Percentiles rank a stretch among this genome's conserved stretches.
These are phyloP conservation scores for Chlamydomonas urium DNA, from an alignment of 139 green algal genomes.

Conservation along the genomic window DNA sequence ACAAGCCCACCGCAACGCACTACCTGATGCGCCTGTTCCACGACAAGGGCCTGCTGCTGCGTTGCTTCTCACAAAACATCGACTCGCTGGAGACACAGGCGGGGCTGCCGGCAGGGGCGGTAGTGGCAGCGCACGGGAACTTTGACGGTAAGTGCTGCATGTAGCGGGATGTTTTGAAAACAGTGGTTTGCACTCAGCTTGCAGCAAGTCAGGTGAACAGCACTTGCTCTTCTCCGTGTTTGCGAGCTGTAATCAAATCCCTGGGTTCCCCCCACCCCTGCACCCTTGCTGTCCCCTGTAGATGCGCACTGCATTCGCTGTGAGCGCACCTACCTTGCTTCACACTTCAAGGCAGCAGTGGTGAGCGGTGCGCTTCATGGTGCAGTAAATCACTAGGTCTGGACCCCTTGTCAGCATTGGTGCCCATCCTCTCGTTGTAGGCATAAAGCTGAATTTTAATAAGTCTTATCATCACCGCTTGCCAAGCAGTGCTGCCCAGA, in stretches of 20 bases:
- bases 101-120: conserved; percentile 49
- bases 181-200: conserved; percentile 29
- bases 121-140: conserved; percentile 85
- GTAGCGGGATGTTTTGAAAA: conserved; percentile 49
- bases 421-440: neutral
- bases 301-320: too few species aligned
- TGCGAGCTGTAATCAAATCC: neutral
- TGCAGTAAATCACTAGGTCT: too few species aligned
- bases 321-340: too few species aligned
- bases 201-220: neutral
- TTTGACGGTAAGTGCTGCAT: conserved; percentile 66
- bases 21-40: conserved; percentile 78
- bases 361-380: too few species aligned
- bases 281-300: neutral
- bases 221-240: neutral
- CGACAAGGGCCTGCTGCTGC: conserved; percentile 76
- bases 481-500: neutral
- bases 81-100: conserved; percentile 62
- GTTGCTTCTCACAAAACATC: conserved; percentile 77
- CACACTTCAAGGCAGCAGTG: too few species aligned
- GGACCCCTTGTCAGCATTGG: too few species aligned
- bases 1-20: conserved; percentile 68
- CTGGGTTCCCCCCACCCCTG: neutral
- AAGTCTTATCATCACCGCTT: neutral
- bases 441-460: neutral